Evolutionary conservation across 225 moss, liverwort and hornwort species (phyloP), one percentile per base, ranked within the genome.

Genomic region (Polytrichum commune): DNA sequence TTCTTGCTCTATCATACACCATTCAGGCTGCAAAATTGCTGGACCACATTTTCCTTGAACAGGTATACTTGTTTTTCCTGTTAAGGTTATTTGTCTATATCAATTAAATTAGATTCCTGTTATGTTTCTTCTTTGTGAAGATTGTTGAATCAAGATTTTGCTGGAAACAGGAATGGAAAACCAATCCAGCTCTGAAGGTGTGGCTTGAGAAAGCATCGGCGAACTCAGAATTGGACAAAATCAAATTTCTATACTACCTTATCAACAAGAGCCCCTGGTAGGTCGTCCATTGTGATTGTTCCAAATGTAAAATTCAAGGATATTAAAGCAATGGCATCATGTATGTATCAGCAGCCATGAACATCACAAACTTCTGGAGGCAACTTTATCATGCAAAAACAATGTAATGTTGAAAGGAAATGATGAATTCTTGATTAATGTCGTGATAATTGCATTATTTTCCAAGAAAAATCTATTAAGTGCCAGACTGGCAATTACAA

Each of bases 191-290:
- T 61, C 68, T 97, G 83, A 92, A 81, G 83, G 75, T 81, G 63
- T 91, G 88, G 85, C 93, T 97, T 71, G 82, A 76, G 80, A 83
- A 72, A 56, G 69, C 16, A 68, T 75, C 93, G 56, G 69, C 63
- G 70, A 82, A 83, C 56, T 93, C 96, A 65, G 93, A 92, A 73
- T 60, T 97, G 74, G 92, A 92, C 78, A 88, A 81, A 76, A 68
- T 92, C 75, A 92, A 93, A 73, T 88, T 72, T 80, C 86, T 83
- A 19, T 93, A 97, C 68, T 93, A 83, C 75, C n/a, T 77, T 30
- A 93, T 97, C 79, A 97, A 97, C 35, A 97, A 97, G 80, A 91
- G 87, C 75, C 96, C 96, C 2, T 97, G 96, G 96, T 93, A 76
- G 76, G 83, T 88, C 68, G 53, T 81, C 29, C 16, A 4, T 46